Percentiles rank a stretch among this genome's conserved stretches.
Conservation (phyloP, 2,329 filamentous ascomycete genomes). For the Pseudofabraea citricarpa region DNA sequence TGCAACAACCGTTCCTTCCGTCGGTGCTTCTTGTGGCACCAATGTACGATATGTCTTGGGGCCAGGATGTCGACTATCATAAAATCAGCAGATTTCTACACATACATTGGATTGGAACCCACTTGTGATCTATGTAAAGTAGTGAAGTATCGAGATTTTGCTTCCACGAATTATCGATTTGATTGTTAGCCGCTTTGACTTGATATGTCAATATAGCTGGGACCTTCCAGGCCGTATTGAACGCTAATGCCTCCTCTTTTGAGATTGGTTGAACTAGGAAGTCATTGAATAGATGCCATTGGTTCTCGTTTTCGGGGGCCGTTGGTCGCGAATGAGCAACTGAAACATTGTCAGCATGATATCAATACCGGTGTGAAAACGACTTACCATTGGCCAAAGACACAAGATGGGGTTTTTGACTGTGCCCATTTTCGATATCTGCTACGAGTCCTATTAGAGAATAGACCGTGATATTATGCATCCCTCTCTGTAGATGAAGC, state of each 20-base stretch:
- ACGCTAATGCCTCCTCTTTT: conserved; percentile 79
- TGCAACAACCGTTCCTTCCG: conserved; percentile 71
- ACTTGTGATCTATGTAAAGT: conserved; percentile 68
- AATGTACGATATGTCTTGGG: conserved; percentile 57
- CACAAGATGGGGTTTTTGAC: conserved; percentile 85
- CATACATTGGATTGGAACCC: conserved; percentile 18
- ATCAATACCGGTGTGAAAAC: background rate
- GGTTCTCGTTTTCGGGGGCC: conserved; percentile 54
- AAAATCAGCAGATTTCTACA: conserved; percentile 2
- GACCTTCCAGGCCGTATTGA: conserved; percentile 88
- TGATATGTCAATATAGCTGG: conserved; percentile 88
- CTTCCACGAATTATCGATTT: conserved; percentile 84
- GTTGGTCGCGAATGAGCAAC: conserved; percentile 62
- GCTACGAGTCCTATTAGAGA: conserved; percentile 86
- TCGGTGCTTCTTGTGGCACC: conserved; percentile 59
- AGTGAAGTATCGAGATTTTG: conserved; percentile 76
- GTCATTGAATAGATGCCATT: conserved; percentile 97
- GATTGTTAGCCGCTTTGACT: conserved; percentile 72
- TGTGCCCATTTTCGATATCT: conserved; percentile 81
- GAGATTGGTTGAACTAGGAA: conserved; percentile 82
- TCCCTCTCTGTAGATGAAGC: conserved; percentile 71
- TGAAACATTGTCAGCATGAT: conserved; percentile 26
- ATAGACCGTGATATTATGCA: conserved; percentile 80
- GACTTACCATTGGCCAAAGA: conserved; percentile 77
- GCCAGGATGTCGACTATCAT: conserved; percentile 35